Percentiles rank a stretch among this genome's conserved stretches.
phyloP scores from a whole-genome alignment of 331 rosid species.

The Saraca asoca region DNA sequence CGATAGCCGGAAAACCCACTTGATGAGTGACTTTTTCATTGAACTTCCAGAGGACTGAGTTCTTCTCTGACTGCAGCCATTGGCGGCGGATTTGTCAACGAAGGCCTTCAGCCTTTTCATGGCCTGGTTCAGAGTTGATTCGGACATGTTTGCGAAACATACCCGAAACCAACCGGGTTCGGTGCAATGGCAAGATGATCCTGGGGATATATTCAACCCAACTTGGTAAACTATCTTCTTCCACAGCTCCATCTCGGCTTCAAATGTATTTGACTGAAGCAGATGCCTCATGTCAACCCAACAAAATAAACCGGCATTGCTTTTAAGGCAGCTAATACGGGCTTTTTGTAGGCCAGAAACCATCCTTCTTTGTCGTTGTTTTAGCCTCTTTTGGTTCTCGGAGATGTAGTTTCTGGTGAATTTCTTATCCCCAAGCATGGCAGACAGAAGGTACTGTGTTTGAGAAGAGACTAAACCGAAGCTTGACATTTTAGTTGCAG shows the following conservation, averaged over 20 bases:
- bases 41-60: conserved; percentile 32
- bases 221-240: conserved; percentile 77
- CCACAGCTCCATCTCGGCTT: conserved; percentile 88
- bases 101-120: conserved; percentile 65
- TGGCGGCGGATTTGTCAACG: conserved; percentile 41
- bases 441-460: conserved; percentile 84
- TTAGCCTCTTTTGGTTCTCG: conserved; percentile 76
- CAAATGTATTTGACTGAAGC: conserved; percentile 66
- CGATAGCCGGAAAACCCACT: conserved; percentile 93
- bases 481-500: conserved; percentile 96
- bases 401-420: conserved; percentile 64
- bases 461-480: conserved; percentile 93
- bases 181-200: conserved; percentile 82
- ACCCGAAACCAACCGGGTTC: conserved; percentile 97
- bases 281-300: conserved; percentile 97
- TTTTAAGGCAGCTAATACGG: conserved; percentile 63
- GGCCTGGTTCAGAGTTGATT: conserved; percentile 64
- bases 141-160: conserved; percentile 89
- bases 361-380: conserved; percentile 57
- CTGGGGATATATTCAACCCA: conserved; percentile 78
- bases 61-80: neutral
- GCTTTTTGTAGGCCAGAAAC: conserved; percentile 60
- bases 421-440: conserved; percentile 78
- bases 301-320: conserved; percentile 84
- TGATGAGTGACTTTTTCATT: conserved; percentile 52